phyloP scores from a whole-genome alignment of 306 rosid genomes.

The Cucumis sativus region DNA sequence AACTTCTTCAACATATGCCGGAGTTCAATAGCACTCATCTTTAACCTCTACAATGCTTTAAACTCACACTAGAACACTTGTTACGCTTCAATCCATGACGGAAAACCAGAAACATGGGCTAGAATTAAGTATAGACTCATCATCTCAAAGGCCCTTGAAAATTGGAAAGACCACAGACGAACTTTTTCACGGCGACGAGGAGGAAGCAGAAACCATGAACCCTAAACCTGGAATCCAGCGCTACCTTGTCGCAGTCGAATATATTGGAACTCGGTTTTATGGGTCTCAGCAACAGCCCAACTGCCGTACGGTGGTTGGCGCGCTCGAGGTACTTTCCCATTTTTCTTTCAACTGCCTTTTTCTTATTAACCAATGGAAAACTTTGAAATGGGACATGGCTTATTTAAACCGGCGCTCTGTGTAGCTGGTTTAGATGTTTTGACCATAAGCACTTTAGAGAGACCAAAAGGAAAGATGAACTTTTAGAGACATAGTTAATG shows the following conservation, averaged over 20 bases:
- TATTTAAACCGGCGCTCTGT: background rate
- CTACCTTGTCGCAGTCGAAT: conserved; percentile 71
- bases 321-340: conserved; percentile 40
- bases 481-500: background rate
- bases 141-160: conserved; percentile 37
- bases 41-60: background rate
- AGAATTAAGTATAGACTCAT: conserved; percentile 17
- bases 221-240: conserved; percentile 48
- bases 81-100: conserved; percentile 16
- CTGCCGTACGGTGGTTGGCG: conserved; percentile 77
- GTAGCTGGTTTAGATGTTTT: background rate
- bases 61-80: background rate
- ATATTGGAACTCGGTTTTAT: conserved; percentile 71
- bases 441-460: background rate
- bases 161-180: conserved; percentile 26
- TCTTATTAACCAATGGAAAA: background rate
- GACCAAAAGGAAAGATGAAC: background rate
- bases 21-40: background rate
- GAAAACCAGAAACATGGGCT: conserved; percentile 31
- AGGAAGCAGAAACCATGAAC: conserved; percentile 26
- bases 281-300: conserved; percentile 85
- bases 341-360: background rate
- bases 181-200: conserved; percentile 11
- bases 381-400: background rate
- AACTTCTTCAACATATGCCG: background rate